Conservation (phyloP, 345 rosid species). For the Euphorbia tirucalli region DNA sequence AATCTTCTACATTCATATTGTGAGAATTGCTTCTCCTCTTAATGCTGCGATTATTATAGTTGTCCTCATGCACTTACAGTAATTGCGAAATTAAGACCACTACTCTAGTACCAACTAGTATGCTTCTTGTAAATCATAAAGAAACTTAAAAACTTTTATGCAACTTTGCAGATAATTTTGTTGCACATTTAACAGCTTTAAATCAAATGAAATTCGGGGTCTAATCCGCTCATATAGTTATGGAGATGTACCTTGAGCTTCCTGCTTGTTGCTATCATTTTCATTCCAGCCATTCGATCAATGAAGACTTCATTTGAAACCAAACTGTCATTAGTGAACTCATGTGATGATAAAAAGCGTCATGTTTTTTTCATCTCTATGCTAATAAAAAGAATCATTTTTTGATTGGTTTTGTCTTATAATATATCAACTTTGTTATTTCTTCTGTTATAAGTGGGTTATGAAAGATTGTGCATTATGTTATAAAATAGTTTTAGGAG, state of each 20-base stretch:
- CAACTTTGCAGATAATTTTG: background rate
- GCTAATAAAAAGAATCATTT: too few relatives aligned
- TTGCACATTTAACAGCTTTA: background rate
- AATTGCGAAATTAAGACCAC: background rate
- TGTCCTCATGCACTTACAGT: constrained; percentile 30
- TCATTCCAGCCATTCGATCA: too few relatives aligned
- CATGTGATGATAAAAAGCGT: background rate
- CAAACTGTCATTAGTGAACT: constrained; percentile 4
- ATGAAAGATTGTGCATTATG: too few relatives aligned
- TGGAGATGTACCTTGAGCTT: too few relatives aligned
- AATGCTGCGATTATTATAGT: constrained; percentile 9
- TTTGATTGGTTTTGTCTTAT: too few relatives aligned
- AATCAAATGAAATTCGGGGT: too few relatives aligned
- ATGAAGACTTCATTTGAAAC: constrained; percentile 26
- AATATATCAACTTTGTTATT: too few relatives aligned
- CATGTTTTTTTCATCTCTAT: background rate
- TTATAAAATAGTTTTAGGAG: too few relatives aligned
- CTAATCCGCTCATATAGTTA: background rate
- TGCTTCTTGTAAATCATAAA: too few relatives aligned
- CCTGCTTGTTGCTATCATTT: too few relatives aligned
- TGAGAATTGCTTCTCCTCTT: constrained; percentile 10
- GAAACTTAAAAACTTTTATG: too few relatives aligned
- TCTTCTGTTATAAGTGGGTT: too few relatives aligned
- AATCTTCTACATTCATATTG: constrained; percentile 48
- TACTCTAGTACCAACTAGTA: background rate